These are phyloP conservation scores for Cantharellus cinnabarinus DNA, from an alignment of 768 basidiomycete species.

Conservation along the genomic window DNA sequence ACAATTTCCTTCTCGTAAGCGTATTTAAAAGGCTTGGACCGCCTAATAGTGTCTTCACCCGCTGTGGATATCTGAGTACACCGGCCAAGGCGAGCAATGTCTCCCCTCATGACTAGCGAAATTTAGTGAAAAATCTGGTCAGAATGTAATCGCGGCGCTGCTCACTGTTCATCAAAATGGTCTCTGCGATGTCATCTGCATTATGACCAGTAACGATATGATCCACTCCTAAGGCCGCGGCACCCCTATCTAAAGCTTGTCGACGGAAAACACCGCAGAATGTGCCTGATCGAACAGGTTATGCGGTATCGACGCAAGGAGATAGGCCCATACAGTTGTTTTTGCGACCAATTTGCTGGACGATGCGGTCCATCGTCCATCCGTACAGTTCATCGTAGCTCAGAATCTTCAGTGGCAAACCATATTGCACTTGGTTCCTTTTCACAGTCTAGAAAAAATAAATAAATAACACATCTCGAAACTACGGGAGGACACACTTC, in stretches of 20 bases:
- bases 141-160: slow-evolving; percentile 5
- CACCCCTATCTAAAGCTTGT: slow-evolving; percentile 91
- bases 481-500: not conserved
- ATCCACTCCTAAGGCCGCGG: slow-evolving; percentile 69
- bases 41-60: slow-evolving; percentile 88
- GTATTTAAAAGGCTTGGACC: slow-evolving; percentile 99
- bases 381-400: slow-evolving; percentile 94
- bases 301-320: not conserved
- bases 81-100: slow-evolving; percentile 81
- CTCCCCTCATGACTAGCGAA: slow-evolving; percentile 78
- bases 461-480: slow-evolving; percentile 2
- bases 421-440: slow-evolving; percentile 87
- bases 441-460: slow-evolving; percentile 66
- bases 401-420: slow-evolving; percentile 86
- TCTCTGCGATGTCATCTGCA: slow-evolving; percentile 97
- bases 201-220: slow-evolving; percentile 99
- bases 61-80: slow-evolving; percentile 92
- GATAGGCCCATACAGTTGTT: slow-evolving; percentile 53
- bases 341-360: slow-evolving; percentile 85
- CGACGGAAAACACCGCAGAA: slow-evolving; percentile 96
- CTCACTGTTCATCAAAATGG: slow-evolving; percentile 95
- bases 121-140: not conserved
- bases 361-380: slow-evolving; percentile 98
- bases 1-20: slow-evolving; percentile 99
- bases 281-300: slow-evolving; percentile 26